Percentiles rank a stretch among this genome's conserved stretches.
phyloP scores from a whole-genome alignment of 495 filamentous ascomycete genomes.

The Parathielavia appendiculata region DNA sequence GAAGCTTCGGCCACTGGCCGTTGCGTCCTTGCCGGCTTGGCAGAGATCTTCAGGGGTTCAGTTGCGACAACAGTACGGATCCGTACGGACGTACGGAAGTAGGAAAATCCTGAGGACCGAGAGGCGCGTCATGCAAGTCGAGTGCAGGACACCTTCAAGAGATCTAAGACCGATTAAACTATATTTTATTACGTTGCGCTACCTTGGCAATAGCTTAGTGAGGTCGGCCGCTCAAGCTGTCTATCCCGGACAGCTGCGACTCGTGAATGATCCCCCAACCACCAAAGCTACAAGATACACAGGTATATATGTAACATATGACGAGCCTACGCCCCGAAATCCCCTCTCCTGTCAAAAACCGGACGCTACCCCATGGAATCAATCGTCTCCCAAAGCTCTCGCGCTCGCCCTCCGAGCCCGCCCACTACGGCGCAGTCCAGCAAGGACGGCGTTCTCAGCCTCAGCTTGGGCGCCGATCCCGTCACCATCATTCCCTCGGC shows the following conservation, averaged over 20 bases:
- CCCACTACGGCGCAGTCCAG: slow-evolving; percentile 26
- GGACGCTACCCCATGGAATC: neutral
- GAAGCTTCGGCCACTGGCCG: too few species aligned
- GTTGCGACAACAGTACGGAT: neutral
- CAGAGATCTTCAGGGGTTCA: too few species aligned
- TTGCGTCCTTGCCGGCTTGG: too few species aligned
- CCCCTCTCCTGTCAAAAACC: neutral
- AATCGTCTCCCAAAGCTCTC: slow-evolving; percentile 18
- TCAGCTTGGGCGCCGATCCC: neutral
- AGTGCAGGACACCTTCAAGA: too few species aligned
- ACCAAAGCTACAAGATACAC: neutral
- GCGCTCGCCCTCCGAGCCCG: slow-evolving; percentile 29
- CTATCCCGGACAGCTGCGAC: neutral
- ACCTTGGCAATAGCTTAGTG: neutral
- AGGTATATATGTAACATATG: neutral
- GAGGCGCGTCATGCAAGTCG: too few species aligned
- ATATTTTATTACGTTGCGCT: neutral
- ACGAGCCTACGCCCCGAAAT: neutral
- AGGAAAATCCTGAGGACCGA: too few species aligned
- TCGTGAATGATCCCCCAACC: neutral
- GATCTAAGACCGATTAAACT: neutral
- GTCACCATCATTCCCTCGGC: neutral
- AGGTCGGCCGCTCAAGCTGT: neutral
- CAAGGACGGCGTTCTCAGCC: too few species aligned
- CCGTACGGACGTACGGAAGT: too few species aligned